phyloP scores from a whole-genome alignment of 805 yeast species.

The Candida ovalis region DNA sequence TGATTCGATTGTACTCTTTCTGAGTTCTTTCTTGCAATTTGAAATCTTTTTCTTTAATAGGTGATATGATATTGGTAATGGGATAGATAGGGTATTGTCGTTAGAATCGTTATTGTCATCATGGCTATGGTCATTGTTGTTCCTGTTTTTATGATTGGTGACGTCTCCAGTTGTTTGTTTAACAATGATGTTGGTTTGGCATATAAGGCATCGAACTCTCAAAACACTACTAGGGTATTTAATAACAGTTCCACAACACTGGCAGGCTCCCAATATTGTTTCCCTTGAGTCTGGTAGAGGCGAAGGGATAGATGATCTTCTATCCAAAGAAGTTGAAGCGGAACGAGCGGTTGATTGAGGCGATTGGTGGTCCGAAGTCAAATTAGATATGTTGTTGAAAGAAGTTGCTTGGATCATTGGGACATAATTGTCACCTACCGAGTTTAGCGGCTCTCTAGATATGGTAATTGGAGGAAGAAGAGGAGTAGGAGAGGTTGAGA shows the following conservation, averaged over 20 bases:
- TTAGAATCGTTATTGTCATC: constrained; percentile 1
- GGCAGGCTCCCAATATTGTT: constrained; percentile 30
- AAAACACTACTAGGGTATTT: constrained; percentile 33
- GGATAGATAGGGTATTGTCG: constrained; percentile 3
- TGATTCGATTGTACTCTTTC: constrained; percentile 1
- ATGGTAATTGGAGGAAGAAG: background rate
- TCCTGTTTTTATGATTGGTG: background rate
- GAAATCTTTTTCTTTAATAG: constrained; percentile 34
- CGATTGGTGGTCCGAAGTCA: background rate
- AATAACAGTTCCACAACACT: constrained; percentile 45
- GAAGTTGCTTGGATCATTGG: background rate
- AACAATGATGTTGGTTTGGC: constrained; percentile 40
- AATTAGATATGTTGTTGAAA: background rate
- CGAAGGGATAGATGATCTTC: background rate
- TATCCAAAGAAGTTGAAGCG: background rate
- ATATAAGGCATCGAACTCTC: constrained; percentile 57
- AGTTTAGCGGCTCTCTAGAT: background rate
- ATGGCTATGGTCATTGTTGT: background rate
- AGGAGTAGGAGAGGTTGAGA: background rate
- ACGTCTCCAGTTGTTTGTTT: background rate
- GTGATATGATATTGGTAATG: constrained; percentile 28
- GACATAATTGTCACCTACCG: background rate
- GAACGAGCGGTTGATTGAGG: background rate
- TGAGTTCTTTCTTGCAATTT: constrained; percentile 28
- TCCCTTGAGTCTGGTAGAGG: background rate